These are phyloP conservation scores for Nemania diffusa DNA, from an alignment of 2,329 filamentous ascomycete genomes.

Conservation along the genomic window DNA sequence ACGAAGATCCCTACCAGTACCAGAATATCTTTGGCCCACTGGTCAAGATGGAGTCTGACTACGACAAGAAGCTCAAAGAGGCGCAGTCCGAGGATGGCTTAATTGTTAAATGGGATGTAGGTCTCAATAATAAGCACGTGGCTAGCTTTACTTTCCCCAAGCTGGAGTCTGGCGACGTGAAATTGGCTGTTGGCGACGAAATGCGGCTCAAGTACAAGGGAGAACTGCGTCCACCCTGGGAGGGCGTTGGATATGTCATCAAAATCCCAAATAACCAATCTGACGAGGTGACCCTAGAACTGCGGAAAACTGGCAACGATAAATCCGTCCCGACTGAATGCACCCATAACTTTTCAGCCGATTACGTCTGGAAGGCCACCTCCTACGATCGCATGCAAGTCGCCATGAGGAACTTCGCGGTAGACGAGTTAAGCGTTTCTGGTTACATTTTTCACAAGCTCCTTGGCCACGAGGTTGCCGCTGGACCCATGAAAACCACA, in stretches of 20 bases:
- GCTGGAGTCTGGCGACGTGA: constrained; percentile 96
- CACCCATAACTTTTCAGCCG: constrained; percentile 96
- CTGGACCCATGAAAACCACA: constrained; percentile 93
- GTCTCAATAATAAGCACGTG: constrained; percentile 96
- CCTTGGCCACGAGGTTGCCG: constrained; percentile 92
- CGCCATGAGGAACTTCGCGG: constrained; percentile 98
- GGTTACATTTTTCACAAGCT: constrained; percentile 99
- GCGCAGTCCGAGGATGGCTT: constrained; percentile 97
- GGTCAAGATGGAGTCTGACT: constrained; percentile 99
- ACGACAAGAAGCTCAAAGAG: constrained; percentile 98
- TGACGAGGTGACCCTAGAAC: constrained; percentile 94
- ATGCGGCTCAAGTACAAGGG: constrained; percentile 98
- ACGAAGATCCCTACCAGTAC: constrained; percentile 98
- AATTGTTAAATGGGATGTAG: constrained; percentile 92
- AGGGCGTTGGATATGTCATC: constrained; percentile 97
- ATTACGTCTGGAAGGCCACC: constrained; percentile 99
- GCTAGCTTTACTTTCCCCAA: constrained; percentile 97
- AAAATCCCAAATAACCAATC: constrained; percentile 99
- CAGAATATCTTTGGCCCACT: constrained; percentile 98
- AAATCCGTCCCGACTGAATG: constrained; percentile 96
- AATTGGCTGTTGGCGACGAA: constrained; percentile 96
- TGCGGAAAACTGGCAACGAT: constrained; percentile 94
- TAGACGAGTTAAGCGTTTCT: constrained; percentile 98
- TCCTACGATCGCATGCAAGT: constrained; percentile 99
- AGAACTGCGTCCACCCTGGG: constrained; percentile 91